A percentile compares a stretch with the other conserved stretches of the same genome.
These are phyloP conservation scores for Omphalotus guepiniiformis DNA, from an alignment of 768 basidiomycete species.

Conservation along the genomic window DNA sequence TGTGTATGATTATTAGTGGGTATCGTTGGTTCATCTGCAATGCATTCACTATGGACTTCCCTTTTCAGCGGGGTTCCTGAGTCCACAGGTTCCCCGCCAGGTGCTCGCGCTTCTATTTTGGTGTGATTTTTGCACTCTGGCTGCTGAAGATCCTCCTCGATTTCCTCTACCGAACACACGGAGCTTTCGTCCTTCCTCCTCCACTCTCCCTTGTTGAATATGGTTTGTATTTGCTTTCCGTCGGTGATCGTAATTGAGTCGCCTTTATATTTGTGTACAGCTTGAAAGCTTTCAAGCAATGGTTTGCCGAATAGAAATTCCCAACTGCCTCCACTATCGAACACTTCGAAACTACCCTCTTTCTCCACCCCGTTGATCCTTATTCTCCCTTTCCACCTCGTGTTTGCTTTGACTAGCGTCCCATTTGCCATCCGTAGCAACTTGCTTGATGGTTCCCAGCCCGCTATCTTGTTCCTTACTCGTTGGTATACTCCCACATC, in stretches of 20 bases:
- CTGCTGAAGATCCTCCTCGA: too few relatives aligned
- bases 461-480: neutral
- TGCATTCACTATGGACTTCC: too few relatives aligned
- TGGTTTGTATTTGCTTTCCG: too few relatives aligned
- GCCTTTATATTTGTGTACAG: neutral
- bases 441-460: neutral
- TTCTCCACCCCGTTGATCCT: neutral
- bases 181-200: neutral
- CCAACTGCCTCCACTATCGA: conserved; percentile 3
- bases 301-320: neutral
- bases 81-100: too few relatives aligned
- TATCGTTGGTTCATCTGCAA: too few relatives aligned
- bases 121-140: too few relatives aligned
- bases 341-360: neutral
- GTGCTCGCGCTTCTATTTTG: too few relatives aligned
- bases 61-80: too few relatives aligned
- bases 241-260: too few relatives aligned
- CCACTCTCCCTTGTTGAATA: neutral
- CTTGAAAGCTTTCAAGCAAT: neutral
- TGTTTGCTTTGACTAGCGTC: neutral
- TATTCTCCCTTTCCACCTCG: neutral
- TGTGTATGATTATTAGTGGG: too few relatives aligned
- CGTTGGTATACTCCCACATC: neutral
- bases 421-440: conserved; percentile 5
- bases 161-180: too few relatives aligned